Conservation (phyloP, 768 basidiomycete genomes). For the Psilocybe azurescens region DNA sequence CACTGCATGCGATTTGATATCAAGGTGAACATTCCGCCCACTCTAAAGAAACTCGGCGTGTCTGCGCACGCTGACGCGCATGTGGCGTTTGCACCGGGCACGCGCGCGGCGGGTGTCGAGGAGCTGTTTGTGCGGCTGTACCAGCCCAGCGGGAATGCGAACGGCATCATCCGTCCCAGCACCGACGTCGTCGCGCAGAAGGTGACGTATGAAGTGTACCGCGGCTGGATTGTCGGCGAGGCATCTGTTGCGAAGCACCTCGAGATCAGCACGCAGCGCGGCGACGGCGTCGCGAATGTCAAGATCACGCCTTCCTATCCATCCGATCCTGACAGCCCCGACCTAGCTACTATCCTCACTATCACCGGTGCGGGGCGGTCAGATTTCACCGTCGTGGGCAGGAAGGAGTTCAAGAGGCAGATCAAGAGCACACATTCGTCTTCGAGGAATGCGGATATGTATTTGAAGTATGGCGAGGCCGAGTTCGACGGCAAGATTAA, state of each 20-base stretch:
- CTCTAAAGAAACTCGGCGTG: conserved; percentile 53
- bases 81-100: conserved; percentile 51
- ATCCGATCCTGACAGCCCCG: conserved; percentile 34
- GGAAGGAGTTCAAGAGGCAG: conserved; percentile 46
- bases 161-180: conserved; percentile 54
- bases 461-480: conserved; percentile 58
- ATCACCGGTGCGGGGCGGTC: conserved; percentile 59
- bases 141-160: conserved; percentile 23
- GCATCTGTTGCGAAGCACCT: conserved; percentile 48
- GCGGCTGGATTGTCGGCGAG: conserved; percentile 69
- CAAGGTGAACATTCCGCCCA: conserved; percentile 53
- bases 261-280: conserved; percentile 51
- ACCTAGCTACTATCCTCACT: conserved; percentile 45
- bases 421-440: conserved; percentile 55
- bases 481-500: conserved; percentile 54
- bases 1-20: conserved; percentile 63
- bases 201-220: conserved; percentile 48
- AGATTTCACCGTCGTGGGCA: conserved; percentile 50
- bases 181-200: conserved; percentile 41
- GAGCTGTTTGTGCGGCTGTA: conserved; percentile 51
- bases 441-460: conserved; percentile 55
- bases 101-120: conserved; percentile 41
- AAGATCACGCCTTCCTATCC: conserved; percentile 48
- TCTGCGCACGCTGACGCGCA: conserved; percentile 49
- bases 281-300: conserved; percentile 54